Evolutionary conservation across 2,329 filamentous ascomycete genomes (phyloP).

Genomic region (Cladosporium velox): DNA sequence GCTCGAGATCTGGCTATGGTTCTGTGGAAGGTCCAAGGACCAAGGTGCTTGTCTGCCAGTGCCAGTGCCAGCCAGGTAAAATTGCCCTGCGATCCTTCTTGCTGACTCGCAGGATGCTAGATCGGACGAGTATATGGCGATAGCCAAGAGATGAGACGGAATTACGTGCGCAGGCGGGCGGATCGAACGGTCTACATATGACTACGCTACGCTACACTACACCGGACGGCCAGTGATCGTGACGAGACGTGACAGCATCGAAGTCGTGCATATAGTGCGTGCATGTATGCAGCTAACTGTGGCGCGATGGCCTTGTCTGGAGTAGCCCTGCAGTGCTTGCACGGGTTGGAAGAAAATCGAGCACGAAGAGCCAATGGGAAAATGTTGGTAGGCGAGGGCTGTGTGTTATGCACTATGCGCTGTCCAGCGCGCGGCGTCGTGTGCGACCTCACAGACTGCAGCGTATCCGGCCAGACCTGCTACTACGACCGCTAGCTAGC

Average conservation of each 20-base stretch:
- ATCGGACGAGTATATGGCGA: neutral
- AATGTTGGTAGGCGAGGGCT: conserved; percentile 2
- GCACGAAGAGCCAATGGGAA: conserved; percentile 3
- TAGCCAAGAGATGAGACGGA: neutral
- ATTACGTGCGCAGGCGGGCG: neutral
- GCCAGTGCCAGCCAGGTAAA: neutral
- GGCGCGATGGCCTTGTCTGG: conserved; percentile 2
- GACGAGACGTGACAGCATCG: conserved; percentile 10
- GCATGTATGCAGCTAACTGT: conserved; percentile 10
- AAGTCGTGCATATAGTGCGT: conserved; percentile 11
- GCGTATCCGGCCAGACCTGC: neutral
- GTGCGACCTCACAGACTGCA: conserved; percentile 8
- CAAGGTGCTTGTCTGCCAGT: neutral
- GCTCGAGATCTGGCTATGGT: neutral
- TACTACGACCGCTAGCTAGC: neutral
- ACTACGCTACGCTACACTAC: neutral
- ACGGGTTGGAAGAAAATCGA: neutral
- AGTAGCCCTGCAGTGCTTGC: neutral
- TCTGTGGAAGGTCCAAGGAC: neutral
- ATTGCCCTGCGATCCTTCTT: neutral
- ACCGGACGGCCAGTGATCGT: neutral
- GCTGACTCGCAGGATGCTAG: conserved; percentile 5
- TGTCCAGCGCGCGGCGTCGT: conserved; percentile 5
- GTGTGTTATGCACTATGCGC: conserved; percentile 6
- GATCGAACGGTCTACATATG: neutral